Base-by-base conservation (phyloP, 1,284 basidiomycete species). In the Pseudozyma sp. region DNA sequence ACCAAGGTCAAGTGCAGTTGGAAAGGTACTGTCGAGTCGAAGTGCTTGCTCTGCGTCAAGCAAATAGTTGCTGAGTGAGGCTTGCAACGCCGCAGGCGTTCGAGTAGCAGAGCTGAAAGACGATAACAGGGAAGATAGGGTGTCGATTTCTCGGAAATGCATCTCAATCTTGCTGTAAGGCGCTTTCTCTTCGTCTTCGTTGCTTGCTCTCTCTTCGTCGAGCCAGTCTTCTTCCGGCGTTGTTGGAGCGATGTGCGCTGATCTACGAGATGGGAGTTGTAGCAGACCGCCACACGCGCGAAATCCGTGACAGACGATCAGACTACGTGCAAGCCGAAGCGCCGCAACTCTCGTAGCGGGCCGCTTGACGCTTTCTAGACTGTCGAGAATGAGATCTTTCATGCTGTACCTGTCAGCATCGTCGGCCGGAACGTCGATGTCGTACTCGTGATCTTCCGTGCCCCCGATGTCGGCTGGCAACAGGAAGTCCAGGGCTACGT, bases 1-100 rank as follows among this genome's bases (percentile, higher is more conserved):
- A 1, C 57, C 64, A 3, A 63, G 34, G 3, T 64, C 60, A 31
- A 76, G 53, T 18, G 68, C 57, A 3, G 50, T n/a, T 3, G 57
- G 52, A 21, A 70, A 76, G 12, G 71, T 76, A 64, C 80, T 82
- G 38, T 81, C 76, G 38, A 64, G 52, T 6, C 77, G 61, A 31
- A 82, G 52, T 1, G 89, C 88, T 36, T 89, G 83, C 25, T 94
- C 86, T 1, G 93, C 93, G 78, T 96, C 94, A 13, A 88, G 87
- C 40, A 96, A 88, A 85, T 95, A 96, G 78, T 55, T 67, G 56
- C 60, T 64, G 12, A 76, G 51, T 16, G 68, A 68, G 1, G 47
- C 61, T 36, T 70, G 73, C n/a, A 71, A 18, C 44, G 49, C 13
- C n/a, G 60, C 68, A n/a, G 31, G 35, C 39, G 40, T 65, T 3